Evolutionary conservation across 306 rosid species (phyloP).

Genomic region (Dryas drummondii): DNA sequence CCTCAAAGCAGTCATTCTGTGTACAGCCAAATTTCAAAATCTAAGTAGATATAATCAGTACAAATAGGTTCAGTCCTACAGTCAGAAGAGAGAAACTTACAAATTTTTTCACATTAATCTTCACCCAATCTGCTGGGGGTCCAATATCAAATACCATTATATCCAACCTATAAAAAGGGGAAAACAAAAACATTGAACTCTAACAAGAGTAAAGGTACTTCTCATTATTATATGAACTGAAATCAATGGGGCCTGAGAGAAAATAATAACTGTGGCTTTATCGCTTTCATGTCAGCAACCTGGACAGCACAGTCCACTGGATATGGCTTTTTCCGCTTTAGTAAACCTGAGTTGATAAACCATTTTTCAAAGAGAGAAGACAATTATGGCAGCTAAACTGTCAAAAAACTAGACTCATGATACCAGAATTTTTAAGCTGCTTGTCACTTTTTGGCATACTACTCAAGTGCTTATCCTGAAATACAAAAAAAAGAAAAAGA

Average conservation of each 20-base stretch:
- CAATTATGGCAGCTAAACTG: conserved; percentile 12
- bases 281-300: conserved; percentile 56
- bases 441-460: conserved; percentile 53
- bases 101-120: conserved; percentile 70
- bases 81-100: conserved; percentile 37
- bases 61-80: background rate
- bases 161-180: conserved; percentile 43
- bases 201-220: background rate
- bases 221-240: background rate
- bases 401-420: conserved; percentile 17
- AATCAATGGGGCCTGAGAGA: background rate
- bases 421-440: conserved; percentile 69
- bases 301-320: conserved; percentile 48
- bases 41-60: background rate
- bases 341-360: conserved; percentile 43
- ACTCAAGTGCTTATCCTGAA: conserved; percentile 15
- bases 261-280: conserved; percentile 57
- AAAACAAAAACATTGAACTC: background rate
- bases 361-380: conserved; percentile 29
- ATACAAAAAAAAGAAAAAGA: background rate
- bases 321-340: conserved; percentile 63
- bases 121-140: conserved; percentile 81
- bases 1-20: conserved; percentile 72
- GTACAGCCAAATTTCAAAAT: background rate
- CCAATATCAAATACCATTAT: conserved; percentile 60